Base-by-base conservation (phyloP, 148 eudicot genomes). In the Persicaria tinctoria region DNA sequence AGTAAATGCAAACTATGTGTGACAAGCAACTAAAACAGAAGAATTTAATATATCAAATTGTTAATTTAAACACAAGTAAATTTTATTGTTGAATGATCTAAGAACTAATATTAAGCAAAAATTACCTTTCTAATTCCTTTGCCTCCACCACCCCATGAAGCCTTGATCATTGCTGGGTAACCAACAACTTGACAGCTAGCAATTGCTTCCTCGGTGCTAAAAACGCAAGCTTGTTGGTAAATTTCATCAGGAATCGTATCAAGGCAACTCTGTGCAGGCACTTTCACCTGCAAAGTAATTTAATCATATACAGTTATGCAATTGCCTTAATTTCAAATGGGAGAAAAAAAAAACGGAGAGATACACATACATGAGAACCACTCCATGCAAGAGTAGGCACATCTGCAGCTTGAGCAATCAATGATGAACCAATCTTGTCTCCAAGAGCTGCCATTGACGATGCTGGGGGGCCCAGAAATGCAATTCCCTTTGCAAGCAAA, bases 381-480 rank as follows among this genome's bases (percentile, higher is more conserved):
- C 99, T 96, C 99, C 99, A 96, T n/a, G 97, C 93, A 77, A 96
- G 97, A 77, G 97, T 96, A 23, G 99, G 99, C 71, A 96, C 99
- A 69, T 88, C 90, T 54, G 99, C 99, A 53, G 99, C 93, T 87
- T 96, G 99, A 78, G 99, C 99, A 79, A 96, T 90, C 84, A 96
- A 85, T 9, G 99, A 96, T 74, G 99, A 96, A 46, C 99, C 99
- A 55, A 96, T 90, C 86, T 96, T 96, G 78, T 96, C 99, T 79
- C 99, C 99, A 54, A 96, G 83, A 64, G 99, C 99, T n/a, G 83
- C 94, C 99, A 96, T 96, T 53, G 99, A 92, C 74, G 82, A 7
- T 76, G 93, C 87, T 66, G 99, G 97, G 5, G 99, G 99, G 47
- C 99, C 99, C 47, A 96, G 86, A 84, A 96, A 96, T 74, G 90